Percentiles rank a stretch among this genome's conserved stretches.
phyloP scores from a whole-genome alignment of 192 early-diverging fungal species.

The Coemansia sp. region DNA sequence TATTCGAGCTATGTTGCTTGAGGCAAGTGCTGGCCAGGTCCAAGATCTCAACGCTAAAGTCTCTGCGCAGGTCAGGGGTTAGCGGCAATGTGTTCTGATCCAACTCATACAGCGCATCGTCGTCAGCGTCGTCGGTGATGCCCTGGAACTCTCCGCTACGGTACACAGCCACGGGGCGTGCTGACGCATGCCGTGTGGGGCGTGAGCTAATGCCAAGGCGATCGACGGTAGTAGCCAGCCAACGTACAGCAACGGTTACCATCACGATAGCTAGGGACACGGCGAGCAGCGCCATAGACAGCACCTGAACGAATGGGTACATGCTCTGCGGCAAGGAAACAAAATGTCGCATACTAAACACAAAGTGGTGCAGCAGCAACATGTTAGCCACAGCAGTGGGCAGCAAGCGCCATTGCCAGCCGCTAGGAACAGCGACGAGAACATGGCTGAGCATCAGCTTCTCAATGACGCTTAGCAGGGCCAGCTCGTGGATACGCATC shows the following conservation, averaged over 20 bases:
- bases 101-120: conserved; percentile 31
- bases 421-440: conserved; percentile 32
- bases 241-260: conserved; percentile 37
- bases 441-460: conserved; percentile 39
- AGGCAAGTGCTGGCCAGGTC: conserved; percentile 55
- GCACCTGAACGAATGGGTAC: conserved; percentile 50
- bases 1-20: conserved; percentile 49
- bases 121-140: conserved; percentile 17
- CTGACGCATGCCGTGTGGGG: neutral
- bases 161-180: conserved; percentile 28
- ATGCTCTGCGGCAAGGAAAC: conserved; percentile 11
- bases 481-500: conserved; percentile 51
- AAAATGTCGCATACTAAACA: conserved; percentile 37
- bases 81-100: conserved; percentile 26
- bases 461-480: conserved; percentile 29
- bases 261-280: conserved; percentile 37
- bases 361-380: conserved; percentile 45
- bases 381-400: conserved; percentile 35
- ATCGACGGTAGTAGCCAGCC: conserved; percentile 37
- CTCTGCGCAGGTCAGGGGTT: conserved; percentile 39
- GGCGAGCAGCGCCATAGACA: conserved; percentile 44
- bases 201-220: conserved; percentile 19
- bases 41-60: conserved; percentile 51
- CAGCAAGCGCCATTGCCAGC: conserved; percentile 54
- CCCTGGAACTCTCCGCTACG: conserved; percentile 44